These are phyloP conservation scores for Venturia effusa DNA, from an alignment of 2,329 filamentous ascomycete species.

Conservation along the genomic window DNA sequence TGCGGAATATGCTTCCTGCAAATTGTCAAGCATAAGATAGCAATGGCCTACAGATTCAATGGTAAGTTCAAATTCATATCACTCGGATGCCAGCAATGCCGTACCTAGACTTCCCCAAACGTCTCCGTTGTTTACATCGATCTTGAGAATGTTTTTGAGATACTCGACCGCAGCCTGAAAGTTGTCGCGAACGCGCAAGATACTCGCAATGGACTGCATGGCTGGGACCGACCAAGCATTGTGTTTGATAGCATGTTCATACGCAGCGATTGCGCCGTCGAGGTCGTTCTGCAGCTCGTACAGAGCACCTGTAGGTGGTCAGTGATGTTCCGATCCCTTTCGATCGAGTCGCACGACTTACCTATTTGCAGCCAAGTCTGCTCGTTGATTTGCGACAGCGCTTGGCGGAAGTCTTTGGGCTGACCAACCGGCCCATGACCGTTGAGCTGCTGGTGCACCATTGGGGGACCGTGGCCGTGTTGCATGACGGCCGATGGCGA, in stretches of 20 bases:
- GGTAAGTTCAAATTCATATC: not conserved
- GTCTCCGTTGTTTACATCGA: slow-evolving; percentile 83
- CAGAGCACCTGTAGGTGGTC: slow-evolving; percentile 54
- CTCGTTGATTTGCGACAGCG: slow-evolving; percentile 72
- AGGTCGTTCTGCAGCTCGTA: slow-evolving; percentile 80
- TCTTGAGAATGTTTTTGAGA: slow-evolving; percentile 77
- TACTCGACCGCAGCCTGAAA: slow-evolving; percentile 93
- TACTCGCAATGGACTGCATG: slow-evolving; percentile 89
- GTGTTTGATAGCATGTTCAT: slow-evolving; percentile 78
- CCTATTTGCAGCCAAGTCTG: slow-evolving; percentile 86
- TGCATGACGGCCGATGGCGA: slow-evolving; percentile 6
- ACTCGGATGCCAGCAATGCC: slow-evolving; percentile 18
- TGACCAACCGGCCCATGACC: slow-evolving; percentile 40
- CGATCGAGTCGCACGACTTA: slow-evolving; percentile 36
- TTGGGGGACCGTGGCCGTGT: slow-evolving; percentile 36
- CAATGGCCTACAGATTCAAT: slow-evolving; percentile 61
- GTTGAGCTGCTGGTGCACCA: slow-evolving; percentile 49
- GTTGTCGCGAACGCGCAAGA: slow-evolving; percentile 82
- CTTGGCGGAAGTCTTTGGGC: slow-evolving; percentile 53
- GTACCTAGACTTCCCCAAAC: slow-evolving; percentile 91
- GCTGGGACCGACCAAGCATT: slow-evolving; percentile 83
- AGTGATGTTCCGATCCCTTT: not conserved
- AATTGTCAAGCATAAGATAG: slow-evolving; percentile 96
- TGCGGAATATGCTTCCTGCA: slow-evolving; percentile 92
- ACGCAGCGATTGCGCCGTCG: slow-evolving; percentile 81